Conservation (phyloP, 1,284 basidiomycete genomes). For the Phenoliferia sp. region DNA sequence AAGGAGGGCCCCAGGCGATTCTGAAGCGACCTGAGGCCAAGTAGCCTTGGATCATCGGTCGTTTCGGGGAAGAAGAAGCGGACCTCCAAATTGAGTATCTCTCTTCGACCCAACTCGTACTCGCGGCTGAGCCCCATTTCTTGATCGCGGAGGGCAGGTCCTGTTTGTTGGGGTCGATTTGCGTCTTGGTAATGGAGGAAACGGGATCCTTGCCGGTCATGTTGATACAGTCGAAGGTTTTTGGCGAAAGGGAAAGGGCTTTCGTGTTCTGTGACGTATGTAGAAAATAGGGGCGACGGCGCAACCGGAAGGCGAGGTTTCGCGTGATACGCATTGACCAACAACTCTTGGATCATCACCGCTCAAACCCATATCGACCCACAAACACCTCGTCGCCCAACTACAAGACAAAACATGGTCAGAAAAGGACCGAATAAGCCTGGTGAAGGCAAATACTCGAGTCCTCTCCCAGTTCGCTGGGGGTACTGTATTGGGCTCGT, state of each 20-base stretch:
- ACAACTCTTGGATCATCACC: not conserved
- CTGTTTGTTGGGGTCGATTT: conserved; percentile 6
- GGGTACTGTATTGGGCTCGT: conserved; percentile 26
- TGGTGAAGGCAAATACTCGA: not conserved
- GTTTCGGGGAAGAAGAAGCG: conserved; percentile 6
- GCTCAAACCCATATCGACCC: not conserved
- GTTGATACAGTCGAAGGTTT: too few species aligned
- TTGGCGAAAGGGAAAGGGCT: too few species aligned
- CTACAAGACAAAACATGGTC: not conserved
- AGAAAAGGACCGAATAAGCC: not conserved
- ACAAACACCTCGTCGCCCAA: not conserved
- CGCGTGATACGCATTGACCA: not conserved
- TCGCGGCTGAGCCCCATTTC: conserved; percentile 16
- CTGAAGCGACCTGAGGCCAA: conserved; percentile 15
- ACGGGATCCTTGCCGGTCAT: too few species aligned
- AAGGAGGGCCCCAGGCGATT: conserved; percentile 31
- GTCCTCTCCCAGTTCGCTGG: conserved; percentile 17
- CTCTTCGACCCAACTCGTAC: conserved; percentile 30
- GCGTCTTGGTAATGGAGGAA: not conserved
- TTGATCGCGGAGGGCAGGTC: conserved; percentile 22
- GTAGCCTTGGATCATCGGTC: conserved; percentile 27
- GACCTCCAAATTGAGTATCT: conserved; percentile 25
- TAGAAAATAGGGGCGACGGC: not conserved
- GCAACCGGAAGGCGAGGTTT: not conserved
- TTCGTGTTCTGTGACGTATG: too few species aligned